A percentile compares a stretch with the other conserved stretches of the same genome.
phyloP scores from a whole-genome alignment of 306 rosid species.

The Dryas drummondii region DNA sequence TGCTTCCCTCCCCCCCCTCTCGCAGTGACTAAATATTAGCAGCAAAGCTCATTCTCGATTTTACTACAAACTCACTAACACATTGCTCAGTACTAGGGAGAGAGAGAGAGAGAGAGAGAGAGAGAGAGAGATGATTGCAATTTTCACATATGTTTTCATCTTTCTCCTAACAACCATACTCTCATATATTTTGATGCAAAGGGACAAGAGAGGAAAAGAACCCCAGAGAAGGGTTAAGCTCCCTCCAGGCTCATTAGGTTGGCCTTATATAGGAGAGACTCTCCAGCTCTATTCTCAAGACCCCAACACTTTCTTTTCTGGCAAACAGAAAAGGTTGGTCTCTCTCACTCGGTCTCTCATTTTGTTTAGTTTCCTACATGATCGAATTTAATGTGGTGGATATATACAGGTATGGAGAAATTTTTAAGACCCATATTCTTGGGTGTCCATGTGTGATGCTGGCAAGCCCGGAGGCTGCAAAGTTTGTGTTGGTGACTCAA shows the following conservation, averaged over 20 bases:
- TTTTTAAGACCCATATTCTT: slow-evolving; percentile 79
- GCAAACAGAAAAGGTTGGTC: slow-evolving; percentile 67
- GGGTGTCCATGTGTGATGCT: slow-evolving; percentile 89
- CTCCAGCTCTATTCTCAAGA: slow-evolving; percentile 74
- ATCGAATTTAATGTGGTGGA: not conserved
- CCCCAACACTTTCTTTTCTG: slow-evolving; percentile 63
- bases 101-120: slow-evolving; percentile 17
- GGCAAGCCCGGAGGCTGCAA: slow-evolving; percentile 83
- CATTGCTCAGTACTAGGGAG: not conserved
- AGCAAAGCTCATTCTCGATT: not conserved
- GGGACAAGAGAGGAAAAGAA: slow-evolving; percentile 19
- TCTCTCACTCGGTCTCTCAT: not conserved
- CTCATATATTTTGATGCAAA: slow-evolving; percentile 23
- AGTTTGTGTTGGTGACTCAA: slow-evolving; percentile 72
- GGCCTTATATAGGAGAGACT: slow-evolving; percentile 92
- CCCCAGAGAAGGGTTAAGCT: slow-evolving; percentile 40
- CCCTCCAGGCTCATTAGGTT: slow-evolving; percentile 97
- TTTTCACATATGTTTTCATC: slow-evolving; percentile 31
- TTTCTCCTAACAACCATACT: slow-evolving; percentile 32
- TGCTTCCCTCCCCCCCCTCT: too few species aligned
- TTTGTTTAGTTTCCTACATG: not conserved
- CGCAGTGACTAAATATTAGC: too few species aligned
- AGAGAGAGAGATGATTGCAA: slow-evolving; percentile 37
- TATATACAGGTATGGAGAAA: slow-evolving; percentile 67
- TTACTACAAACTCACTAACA: not conserved